Evolutionary conservation across 257 asterid species (phyloP).

Genomic region (Rubia yunnanensis): DNA sequence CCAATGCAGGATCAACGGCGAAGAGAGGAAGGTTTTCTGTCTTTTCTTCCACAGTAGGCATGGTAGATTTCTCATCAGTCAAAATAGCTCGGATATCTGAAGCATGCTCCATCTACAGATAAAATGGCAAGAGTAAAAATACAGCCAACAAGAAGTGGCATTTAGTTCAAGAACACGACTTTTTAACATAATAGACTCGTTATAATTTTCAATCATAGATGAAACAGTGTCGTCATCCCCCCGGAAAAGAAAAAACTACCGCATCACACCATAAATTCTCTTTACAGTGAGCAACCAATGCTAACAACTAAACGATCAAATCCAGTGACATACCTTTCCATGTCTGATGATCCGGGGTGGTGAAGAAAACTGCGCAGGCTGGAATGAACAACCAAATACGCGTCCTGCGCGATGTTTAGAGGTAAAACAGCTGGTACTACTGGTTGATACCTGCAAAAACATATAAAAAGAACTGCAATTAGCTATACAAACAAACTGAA

Average conservation of each 20-base stretch:
- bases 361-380: slow-evolving; percentile 12
- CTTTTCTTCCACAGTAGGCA: slow-evolving; percentile 35
- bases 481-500: background rate
- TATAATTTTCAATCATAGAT: background rate
- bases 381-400: slow-evolving; percentile 15
- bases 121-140: background rate
- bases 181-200: background rate
- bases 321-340: slow-evolving; percentile 33
- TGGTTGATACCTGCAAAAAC: slow-evolving; percentile 27
- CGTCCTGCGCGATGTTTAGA: slow-evolving; percentile 18
- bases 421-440: slow-evolving; percentile 21
- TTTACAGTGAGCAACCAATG: background rate
- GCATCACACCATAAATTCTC: background rate
- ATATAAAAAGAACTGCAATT: slow-evolving; percentile 1
- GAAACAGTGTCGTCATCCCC: background rate
- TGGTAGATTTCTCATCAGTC: slow-evolving; percentile 32
- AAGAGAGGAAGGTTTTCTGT: slow-evolving; percentile 43
- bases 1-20: slow-evolving; percentile 52
- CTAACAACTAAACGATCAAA: background rate
- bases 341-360: slow-evolving; percentile 14
- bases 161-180: background rate
- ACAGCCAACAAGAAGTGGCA: no score
- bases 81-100: slow-evolving; percentile 41
- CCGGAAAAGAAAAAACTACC: slow-evolving; percentile 1
- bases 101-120: slow-evolving; percentile 30